Conservation (phyloP, 2,329 filamentous ascomycete species). For the Magnaporthiopsis rhizophila region DNA sequence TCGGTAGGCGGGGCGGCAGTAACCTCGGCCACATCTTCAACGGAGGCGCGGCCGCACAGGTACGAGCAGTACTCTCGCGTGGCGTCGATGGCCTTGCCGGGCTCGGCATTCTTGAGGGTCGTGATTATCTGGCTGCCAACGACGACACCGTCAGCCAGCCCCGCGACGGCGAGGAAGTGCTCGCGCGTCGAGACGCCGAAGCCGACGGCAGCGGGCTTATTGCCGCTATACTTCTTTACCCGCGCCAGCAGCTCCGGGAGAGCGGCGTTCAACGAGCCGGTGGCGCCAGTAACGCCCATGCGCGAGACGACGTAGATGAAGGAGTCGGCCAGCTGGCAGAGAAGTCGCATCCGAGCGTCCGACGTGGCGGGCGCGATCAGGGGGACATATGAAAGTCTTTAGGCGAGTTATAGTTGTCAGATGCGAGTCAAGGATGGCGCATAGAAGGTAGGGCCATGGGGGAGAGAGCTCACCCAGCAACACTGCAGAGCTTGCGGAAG, state of each 20-base stretch:
- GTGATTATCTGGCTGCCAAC: slow-evolving; percentile 95
- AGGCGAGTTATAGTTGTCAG: slow-evolving; percentile 6
- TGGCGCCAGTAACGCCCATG: slow-evolving; percentile 92
- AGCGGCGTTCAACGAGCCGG: slow-evolving; percentile 70
- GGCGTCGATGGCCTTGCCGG: slow-evolving; percentile 48
- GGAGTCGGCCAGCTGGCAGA: slow-evolving; percentile 94
- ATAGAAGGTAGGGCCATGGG: background rate
- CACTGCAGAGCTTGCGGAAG: slow-evolving; percentile 78
- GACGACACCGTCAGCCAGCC: slow-evolving; percentile 86
- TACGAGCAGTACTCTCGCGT: slow-evolving; percentile 83
- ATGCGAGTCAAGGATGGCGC: background rate
- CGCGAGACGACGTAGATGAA: slow-evolving; percentile 98
- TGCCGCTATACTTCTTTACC: slow-evolving; percentile 87
- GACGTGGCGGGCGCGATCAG: slow-evolving; percentile 92
- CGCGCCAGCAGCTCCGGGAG: slow-evolving; percentile 74
- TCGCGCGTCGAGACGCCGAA: slow-evolving; percentile 95
- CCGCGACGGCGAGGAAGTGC: slow-evolving; percentile 79
- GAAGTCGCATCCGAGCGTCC: slow-evolving; percentile 84
- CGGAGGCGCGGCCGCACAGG: slow-evolving; percentile 39
- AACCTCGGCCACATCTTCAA: slow-evolving; percentile 16
- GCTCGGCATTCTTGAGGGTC: slow-evolving; percentile 60
- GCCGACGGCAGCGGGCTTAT: slow-evolving; percentile 84
- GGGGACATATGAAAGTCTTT: slow-evolving; percentile 86
- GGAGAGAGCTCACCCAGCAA: slow-evolving; percentile 53
- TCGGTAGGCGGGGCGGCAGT: slow-evolving; percentile 44